These are phyloP conservation scores for Stentor coeruleus DNA, from an alignment of 73 alveolate species.

Conservation along the genomic window DNA sequence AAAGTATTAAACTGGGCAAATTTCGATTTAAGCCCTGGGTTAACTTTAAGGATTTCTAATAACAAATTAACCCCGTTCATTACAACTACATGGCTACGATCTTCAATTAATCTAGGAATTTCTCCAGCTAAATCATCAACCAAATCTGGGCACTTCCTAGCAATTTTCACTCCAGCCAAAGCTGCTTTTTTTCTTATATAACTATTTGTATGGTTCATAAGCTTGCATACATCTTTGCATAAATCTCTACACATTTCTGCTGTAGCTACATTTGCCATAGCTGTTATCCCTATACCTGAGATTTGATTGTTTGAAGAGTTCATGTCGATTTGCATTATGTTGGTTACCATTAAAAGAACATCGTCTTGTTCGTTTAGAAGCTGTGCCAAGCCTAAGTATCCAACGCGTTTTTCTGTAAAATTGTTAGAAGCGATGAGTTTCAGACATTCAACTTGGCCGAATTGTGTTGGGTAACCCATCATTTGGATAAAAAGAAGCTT, in stretches of 20 bases:
- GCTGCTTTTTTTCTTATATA: slow-evolving; percentile 98
- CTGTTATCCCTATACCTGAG: slow-evolving; percentile 94
- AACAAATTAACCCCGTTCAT: slow-evolving; percentile 84
- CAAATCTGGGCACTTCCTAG: slow-evolving; percentile 94
- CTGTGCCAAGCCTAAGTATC: slow-evolving; percentile 97
- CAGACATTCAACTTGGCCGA: slow-evolving; percentile 96
- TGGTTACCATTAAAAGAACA: slow-evolving; percentile 95
- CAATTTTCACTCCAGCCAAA: slow-evolving; percentile 95
- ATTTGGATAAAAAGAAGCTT: slow-evolving; percentile 87
- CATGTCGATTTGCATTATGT: slow-evolving; percentile 87
- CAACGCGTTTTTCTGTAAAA: slow-evolving; percentile 98
- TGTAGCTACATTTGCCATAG: slow-evolving; percentile 98
- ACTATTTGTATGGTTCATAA: slow-evolving; percentile 92
- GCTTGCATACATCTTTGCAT: slow-evolving; percentile 75
- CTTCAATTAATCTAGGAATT: slow-evolving; percentile 83
- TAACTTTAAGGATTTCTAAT: slow-evolving; percentile 74
- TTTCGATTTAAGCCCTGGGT: slow-evolving; percentile 44
- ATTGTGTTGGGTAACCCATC: slow-evolving; percentile 95
- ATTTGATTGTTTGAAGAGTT: slow-evolving; percentile 70
- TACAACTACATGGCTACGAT: slow-evolving; percentile 86
- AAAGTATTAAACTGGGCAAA: background rate
- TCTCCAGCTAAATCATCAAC: slow-evolving; percentile 86
- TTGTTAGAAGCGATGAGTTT: slow-evolving; percentile 93
- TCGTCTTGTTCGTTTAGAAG: slow-evolving; percentile 98
- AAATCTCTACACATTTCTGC: slow-evolving; percentile 90